Conservation (phyloP, 192 early-diverging fungal species). For the Mortierella alpina region DNA sequence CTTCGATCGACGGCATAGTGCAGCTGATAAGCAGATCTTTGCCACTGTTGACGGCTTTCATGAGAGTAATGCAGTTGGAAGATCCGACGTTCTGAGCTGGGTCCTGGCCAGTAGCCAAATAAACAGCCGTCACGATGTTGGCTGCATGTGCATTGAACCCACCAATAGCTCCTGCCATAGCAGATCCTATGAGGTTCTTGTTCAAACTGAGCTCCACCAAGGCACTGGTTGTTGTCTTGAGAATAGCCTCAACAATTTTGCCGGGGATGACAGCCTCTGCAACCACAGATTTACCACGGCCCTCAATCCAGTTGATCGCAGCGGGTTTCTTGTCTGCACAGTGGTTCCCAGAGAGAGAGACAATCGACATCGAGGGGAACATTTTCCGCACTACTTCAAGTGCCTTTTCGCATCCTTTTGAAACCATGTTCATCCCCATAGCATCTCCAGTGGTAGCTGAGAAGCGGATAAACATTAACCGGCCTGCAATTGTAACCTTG, state of each 20-base stretch:
- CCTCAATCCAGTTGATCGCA: constrained; percentile 98
- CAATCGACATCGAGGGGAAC: constrained; percentile 81
- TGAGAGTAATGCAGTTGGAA: constrained; percentile 92
- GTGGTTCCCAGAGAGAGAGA: constrained; percentile 92
- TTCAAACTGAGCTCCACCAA: constrained; percentile 82
- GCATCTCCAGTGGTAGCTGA: constrained; percentile 93
- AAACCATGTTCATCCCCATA: constrained; percentile 99
- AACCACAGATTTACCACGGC: constrained; percentile 93
- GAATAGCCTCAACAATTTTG: constrained; percentile 78
- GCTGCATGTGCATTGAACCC: constrained; percentile 96
- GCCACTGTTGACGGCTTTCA: constrained; percentile 85
- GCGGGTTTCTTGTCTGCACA: constrained; percentile 98
- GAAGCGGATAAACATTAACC: constrained; percentile 88
- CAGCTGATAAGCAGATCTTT: constrained; percentile 88
- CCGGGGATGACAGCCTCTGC: constrained; percentile 88
- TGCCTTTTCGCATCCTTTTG: constrained; percentile 91
- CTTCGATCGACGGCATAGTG: constrained; percentile 94
- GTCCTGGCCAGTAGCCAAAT: constrained; percentile 93
- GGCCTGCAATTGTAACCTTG: constrained; percentile 86
- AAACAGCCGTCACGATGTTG: constrained; percentile 93
- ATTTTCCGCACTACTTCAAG: constrained; percentile 67
- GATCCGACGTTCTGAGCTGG: constrained; percentile 97
- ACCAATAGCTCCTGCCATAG: constrained; percentile 92
- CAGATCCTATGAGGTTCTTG: constrained; percentile 94
- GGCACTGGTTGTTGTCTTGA: constrained; percentile 87